These are phyloP conservation scores for Cytospora schulzeri DNA, from an alignment of 2,329 filamentous ascomycete genomes.

Conservation along the genomic window DNA sequence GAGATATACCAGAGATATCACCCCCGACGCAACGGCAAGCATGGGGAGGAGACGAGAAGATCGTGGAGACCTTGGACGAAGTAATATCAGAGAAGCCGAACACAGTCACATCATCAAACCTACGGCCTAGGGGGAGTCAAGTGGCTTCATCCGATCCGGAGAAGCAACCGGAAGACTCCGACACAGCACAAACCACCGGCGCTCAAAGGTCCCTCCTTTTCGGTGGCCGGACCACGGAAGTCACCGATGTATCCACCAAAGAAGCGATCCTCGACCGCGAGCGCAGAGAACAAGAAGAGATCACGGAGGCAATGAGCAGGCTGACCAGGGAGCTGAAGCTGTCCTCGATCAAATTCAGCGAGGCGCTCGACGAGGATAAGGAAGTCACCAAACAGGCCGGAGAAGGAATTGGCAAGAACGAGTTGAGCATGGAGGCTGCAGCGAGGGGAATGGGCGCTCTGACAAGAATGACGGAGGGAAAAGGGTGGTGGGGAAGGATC, in stretches of 20 bases:
- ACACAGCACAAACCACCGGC: conserved; percentile 28
- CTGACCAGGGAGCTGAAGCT: conserved; percentile 79
- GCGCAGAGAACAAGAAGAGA: conserved; percentile 77
- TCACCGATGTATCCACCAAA: conserved; percentile 49
- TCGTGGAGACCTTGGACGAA: conserved; percentile 16
- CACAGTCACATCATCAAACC: conserved; percentile 38
- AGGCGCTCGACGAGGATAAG: conserved; percentile 71
- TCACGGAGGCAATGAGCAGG: conserved; percentile 78
- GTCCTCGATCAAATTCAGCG: conserved; percentile 71
- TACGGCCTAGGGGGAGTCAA: conserved; percentile 36
- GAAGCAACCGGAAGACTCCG: conserved; percentile 5
- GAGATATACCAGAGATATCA: conserved; percentile 6
- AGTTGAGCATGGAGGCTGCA: conserved; percentile 74
- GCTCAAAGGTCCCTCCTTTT: conserved; percentile 24
- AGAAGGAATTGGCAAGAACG: conserved; percentile 76
- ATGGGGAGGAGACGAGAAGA: conserved; percentile 12
- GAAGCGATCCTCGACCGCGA: conserved; percentile 78
- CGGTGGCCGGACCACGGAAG: conserved; percentile 21
- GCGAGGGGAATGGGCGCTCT: conserved; percentile 76
- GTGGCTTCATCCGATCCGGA: conserved; percentile 18
- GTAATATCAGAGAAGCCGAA: conserved; percentile 26
- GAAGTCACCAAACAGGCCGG: conserved; percentile 71
- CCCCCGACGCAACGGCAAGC: conserved; percentile 4
- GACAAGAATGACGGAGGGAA: conserved; percentile 80
- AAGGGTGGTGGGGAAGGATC: conserved; percentile 83